A percentile compares a stretch with the other conserved stretches of the same genome.
Conservation (phyloP, 768 basidiomycete species). For the Agaricus sinodeliciosus region DNA sequence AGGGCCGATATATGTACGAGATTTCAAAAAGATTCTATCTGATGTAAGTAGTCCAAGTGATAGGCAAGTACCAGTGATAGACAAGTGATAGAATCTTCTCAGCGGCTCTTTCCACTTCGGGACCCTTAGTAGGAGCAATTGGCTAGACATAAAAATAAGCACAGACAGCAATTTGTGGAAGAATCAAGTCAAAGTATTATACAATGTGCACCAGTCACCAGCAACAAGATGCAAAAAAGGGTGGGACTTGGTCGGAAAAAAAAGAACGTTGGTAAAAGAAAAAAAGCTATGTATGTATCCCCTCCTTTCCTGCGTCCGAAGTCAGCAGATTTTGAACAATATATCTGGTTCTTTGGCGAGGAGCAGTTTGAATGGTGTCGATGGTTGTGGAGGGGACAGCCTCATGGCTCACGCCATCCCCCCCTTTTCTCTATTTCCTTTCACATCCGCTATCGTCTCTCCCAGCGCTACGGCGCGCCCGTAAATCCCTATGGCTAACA, state of each 20-base stretch:
- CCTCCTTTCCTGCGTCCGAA: slow-evolving; percentile 7
- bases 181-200: slow-evolving; percentile 2
- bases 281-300: neutral
- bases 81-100: neutral
- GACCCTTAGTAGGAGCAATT: too few relatives aligned
- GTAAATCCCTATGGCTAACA: slow-evolving; percentile 67
- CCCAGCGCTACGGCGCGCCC: slow-evolving; percentile 56
- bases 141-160: neutral
- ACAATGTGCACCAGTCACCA: neutral
- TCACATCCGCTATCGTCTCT: slow-evolving; percentile 64
- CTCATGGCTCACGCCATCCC: slow-evolving; percentile 41
- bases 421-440: slow-evolving; percentile 52
- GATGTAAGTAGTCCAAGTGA: neutral
- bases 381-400: slow-evolving; percentile 1
- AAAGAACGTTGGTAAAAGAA: slow-evolving; percentile 3
- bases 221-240: slow-evolving; percentile 7
- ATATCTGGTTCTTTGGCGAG: neutral
- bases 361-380: neutral
- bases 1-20: neutral
- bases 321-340: neutral
- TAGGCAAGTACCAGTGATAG: neutral
- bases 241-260: slow-evolving; percentile 1
- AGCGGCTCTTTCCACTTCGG: too few relatives aligned
- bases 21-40: too few relatives aligned
- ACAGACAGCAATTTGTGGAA: neutral